Evolutionary conservation across 2,329 filamentous ascomycete species (phyloP).

Genomic region (Nothophaeocryptopus gaeumannii): DNA sequence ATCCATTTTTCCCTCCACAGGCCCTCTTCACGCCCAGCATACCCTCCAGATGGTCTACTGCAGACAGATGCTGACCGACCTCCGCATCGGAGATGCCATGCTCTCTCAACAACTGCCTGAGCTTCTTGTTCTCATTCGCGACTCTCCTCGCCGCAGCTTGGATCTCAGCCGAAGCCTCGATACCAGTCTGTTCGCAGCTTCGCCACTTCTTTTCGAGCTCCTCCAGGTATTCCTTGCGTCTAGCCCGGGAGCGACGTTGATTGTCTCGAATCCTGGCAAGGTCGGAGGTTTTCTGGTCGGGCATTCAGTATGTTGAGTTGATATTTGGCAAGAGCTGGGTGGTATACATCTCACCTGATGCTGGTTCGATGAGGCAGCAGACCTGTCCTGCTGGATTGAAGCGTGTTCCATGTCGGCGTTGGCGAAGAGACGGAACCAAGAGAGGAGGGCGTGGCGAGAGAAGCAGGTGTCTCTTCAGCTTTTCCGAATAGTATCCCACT

Average conservation of each 20-base stretch:
- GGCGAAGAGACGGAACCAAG: too few species aligned
- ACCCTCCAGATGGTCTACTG: background rate
- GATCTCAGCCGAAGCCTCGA: conserved; percentile 68
- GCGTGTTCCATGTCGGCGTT: too few species aligned
- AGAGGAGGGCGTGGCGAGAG: too few species aligned
- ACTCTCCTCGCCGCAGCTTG: conserved; percentile 68
- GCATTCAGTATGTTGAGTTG: too few species aligned
- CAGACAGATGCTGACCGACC: conserved; percentile 35
- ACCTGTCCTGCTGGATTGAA: too few species aligned
- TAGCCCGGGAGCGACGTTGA: conserved; percentile 70
- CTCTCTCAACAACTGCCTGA: conserved; percentile 58
- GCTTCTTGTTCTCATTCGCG: conserved; percentile 64
- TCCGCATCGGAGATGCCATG: conserved; percentile 58
- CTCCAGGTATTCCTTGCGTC: conserved; percentile 69
- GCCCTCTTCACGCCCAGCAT: conserved; percentile 2
- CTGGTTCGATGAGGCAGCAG: too few species aligned
- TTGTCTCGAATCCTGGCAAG: conserved; percentile 69
- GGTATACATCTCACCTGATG: too few species aligned
- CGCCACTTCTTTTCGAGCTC: conserved; percentile 66
- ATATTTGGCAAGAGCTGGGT: too few species aligned
- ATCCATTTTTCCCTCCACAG: background rate
- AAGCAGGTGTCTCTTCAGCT: too few species aligned
- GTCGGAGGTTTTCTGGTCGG: conserved; percentile 10
- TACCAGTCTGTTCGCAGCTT: conserved; percentile 61
- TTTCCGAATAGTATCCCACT: too few species aligned